Evolutionary conservation across 148 eudicot genomes (phyloP).

Genomic region (Camellia sinensis): DNA sequence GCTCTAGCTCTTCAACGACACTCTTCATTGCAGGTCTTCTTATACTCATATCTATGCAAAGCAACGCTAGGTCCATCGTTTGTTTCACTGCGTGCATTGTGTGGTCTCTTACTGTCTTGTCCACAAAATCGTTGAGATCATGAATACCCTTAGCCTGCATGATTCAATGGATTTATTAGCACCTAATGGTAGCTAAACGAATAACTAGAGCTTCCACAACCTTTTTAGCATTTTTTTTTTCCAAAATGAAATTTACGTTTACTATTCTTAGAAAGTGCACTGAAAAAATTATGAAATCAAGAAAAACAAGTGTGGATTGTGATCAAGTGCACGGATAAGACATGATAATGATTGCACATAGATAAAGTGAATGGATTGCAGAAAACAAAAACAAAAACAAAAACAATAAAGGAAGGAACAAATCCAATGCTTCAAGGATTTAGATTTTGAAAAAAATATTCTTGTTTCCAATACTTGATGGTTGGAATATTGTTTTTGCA

Average conservation of each 20-base stretch:
- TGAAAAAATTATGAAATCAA: neutral
- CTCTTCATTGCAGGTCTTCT: slow-evolving; percentile 20
- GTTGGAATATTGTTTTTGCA: no score
- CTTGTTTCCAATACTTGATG: no score
- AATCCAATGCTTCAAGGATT: neutral
- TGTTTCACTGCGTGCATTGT: neutral
- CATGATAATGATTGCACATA: neutral
- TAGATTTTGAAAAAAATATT: no score
- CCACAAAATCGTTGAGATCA: slow-evolving; percentile 1
- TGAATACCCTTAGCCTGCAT: slow-evolving; percentile 10
- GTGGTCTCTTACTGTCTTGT: slow-evolving; percentile 16
- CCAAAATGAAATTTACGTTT: neutral
- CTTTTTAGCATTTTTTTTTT: neutral
- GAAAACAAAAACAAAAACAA: neutral
- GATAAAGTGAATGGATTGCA: neutral
- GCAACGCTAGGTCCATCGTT: slow-evolving; percentile 18
- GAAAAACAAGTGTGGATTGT: neutral
- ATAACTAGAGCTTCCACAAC: neutral
- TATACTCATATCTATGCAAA: slow-evolving; percentile 2
- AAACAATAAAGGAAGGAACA: no score
- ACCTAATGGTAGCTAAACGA: neutral
- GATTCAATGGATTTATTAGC: neutral
- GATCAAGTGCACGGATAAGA: neutral
- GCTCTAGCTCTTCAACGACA: slow-evolving; percentile 16
- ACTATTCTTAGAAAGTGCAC: no score